Conservation (phyloP, 768 basidiomycete species). For the Lanmaoa pseudosensibilis region DNA sequence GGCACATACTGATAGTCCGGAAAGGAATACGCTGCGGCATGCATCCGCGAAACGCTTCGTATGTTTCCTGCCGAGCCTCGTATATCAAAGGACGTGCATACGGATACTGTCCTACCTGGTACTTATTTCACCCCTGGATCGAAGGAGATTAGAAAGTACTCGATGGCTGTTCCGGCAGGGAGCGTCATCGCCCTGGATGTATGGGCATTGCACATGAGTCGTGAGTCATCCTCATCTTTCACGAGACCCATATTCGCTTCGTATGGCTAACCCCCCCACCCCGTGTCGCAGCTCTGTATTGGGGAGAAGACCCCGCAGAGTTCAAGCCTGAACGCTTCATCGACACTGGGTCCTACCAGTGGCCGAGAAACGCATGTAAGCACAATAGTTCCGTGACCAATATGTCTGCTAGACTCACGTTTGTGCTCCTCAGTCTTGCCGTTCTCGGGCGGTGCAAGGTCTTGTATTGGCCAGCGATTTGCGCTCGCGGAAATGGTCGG, state of each 20-base stretch:
- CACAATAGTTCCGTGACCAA: not conserved
- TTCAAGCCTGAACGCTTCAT: conserved; percentile 54
- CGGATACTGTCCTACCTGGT: conserved; percentile 37
- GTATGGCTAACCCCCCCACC: not conserved
- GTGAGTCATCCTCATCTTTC: conserved; percentile 30
- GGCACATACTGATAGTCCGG: not conserved
- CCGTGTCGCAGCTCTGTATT: conserved; percentile 41
- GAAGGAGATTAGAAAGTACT: conserved; percentile 27
- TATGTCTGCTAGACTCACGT: not conserved
- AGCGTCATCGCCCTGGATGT: conserved; percentile 43
- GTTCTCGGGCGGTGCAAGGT: conserved; percentile 46
- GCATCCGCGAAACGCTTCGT: conserved; percentile 48
- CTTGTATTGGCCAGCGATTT: conserved; percentile 52
- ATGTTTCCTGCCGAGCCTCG: conserved; percentile 40
- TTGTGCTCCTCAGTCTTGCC: conserved; percentile 35
- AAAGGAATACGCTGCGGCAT: conserved; percentile 45
- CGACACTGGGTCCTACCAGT: conserved; percentile 48
- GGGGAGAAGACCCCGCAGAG: conserved; percentile 45
- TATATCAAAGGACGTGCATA: conserved; percentile 34
- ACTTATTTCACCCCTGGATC: conserved; percentile 35
- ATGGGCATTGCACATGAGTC: conserved; percentile 44
- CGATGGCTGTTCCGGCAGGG: conserved; percentile 40
- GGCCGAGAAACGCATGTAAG: conserved; percentile 54
- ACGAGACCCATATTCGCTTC: not conserved
- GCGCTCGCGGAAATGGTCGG: conserved; percentile 43